phyloP scores from a whole-genome alignment of 139 green algal species.

The Helicosporidium sp. region DNA sequence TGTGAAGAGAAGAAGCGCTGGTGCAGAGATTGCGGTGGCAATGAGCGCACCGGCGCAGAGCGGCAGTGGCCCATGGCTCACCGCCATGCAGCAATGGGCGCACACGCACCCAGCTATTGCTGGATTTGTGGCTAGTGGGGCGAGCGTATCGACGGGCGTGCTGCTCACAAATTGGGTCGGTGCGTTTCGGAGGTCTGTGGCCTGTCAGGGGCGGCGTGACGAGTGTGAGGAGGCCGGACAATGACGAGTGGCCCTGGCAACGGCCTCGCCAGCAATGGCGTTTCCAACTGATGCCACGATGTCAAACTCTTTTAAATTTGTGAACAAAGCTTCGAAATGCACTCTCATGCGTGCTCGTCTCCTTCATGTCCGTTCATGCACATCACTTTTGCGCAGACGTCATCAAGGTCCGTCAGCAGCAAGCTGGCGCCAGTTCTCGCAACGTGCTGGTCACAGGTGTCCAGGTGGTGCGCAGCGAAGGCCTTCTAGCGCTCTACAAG shows the following conservation, averaged over 20 bases:
- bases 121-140: constrained; percentile 9
- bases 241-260: not conserved
- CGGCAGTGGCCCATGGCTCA: no score
- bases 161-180: constrained; percentile 2
- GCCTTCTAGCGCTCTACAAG: constrained; percentile 30
- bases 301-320: no score
- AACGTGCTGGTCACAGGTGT: constrained; percentile 30
- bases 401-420: constrained; percentile 54
- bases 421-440: constrained; percentile 10
- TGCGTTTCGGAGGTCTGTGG: not conserved
- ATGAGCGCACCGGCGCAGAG: no score
- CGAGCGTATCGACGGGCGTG: constrained; percentile 12
- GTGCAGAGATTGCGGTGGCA: no score
- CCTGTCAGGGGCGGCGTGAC: not conserved
- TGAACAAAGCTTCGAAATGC: no score
- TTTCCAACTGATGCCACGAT: no score
- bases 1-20: no score
- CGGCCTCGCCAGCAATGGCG: not conserved
- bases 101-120: constrained; percentile 3
- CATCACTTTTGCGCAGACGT: no score
- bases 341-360: constrained; percentile 6
- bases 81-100: not conserved
- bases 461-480: constrained; percentile 29
- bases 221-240: no score
- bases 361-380: not conserved